A percentile compares a stretch with the other conserved stretches of the same genome.
phyloP scores from a whole-genome alignment of 306 rosid species.

The Cucumis melo region DNA sequence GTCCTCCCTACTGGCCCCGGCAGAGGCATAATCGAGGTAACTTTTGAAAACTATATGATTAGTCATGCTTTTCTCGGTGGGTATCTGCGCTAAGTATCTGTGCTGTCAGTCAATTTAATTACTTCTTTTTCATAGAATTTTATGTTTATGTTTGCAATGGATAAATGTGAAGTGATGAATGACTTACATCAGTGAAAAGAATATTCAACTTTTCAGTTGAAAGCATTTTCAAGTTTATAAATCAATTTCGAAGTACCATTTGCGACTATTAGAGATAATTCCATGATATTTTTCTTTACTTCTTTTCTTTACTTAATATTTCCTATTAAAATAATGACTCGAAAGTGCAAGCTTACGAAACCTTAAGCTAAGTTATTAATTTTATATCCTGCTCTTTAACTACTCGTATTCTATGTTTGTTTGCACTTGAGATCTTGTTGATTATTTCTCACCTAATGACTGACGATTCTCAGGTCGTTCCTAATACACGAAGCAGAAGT shows the following conservation, averaged over 20 bases:
- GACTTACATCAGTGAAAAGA: background rate
- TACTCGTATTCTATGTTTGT: background rate
- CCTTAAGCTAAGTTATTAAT: background rate
- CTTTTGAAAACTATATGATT: constrained; percentile 6
- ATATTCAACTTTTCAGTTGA: background rate
- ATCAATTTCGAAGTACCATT: background rate
- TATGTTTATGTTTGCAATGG: background rate
- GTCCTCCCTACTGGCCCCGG: constrained; percentile 96
- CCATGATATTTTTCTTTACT: background rate
- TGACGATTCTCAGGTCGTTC: constrained; percentile 63
- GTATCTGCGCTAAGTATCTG: background rate
- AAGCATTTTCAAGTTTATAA: background rate
- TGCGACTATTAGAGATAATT: background rate
- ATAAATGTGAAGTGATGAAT: background rate
- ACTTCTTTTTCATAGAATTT: background rate
- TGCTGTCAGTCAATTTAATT: background rate
- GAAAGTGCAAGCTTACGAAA: background rate
- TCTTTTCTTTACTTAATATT: background rate
- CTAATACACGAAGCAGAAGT: constrained; percentile 83
- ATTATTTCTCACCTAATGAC: background rate
- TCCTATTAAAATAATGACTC: background rate
- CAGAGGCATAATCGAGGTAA: constrained; percentile 94
- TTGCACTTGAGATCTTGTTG: background rate
- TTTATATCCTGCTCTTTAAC: no score
- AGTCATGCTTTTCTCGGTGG: background rate